These are phyloP conservation scores for Punica granatum DNA, from an alignment of 345 rosid genomes.

Conservation along the genomic window DNA sequence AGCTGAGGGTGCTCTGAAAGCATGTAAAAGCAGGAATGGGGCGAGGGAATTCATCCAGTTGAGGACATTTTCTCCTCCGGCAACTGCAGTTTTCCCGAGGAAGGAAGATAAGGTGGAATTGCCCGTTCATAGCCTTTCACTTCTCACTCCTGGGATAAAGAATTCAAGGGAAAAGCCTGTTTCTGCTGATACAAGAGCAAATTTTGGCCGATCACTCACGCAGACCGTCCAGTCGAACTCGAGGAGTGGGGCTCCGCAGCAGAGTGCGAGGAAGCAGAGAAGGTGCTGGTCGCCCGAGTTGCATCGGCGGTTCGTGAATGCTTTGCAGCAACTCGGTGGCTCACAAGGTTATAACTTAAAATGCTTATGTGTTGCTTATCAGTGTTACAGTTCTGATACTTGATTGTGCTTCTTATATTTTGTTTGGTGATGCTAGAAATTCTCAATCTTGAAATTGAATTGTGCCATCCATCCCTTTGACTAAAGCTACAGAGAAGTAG, in stretches of 20 bases:
- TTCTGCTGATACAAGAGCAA: conserved; percentile 33
- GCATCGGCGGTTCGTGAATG: conserved; percentile 75
- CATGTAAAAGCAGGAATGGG: conserved; percentile 23
- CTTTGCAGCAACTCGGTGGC: conserved; percentile 87
- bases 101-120: conserved; percentile 27
- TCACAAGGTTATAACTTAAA: conserved; percentile 53
- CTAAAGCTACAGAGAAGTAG: neutral
- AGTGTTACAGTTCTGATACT: neutral
- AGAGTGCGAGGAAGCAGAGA: conserved; percentile 69
- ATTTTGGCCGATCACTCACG: conserved; percentile 33
- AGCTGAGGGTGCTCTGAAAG: conserved; percentile 23
- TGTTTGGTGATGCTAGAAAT: too few relatives aligned
- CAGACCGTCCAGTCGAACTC: conserved; percentile 28
- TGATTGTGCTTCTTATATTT: neutral
- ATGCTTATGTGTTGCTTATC: too few relatives aligned
- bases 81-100: conserved; percentile 5
- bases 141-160: conserved; percentile 44
- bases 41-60: conserved; percentile 34
- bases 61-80: conserved; percentile 22
- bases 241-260: conserved; percentile 34
- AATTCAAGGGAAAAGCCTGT: conserved; percentile 48
- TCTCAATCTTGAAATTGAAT: neutral
- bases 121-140: conserved; percentile 36
- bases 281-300: conserved; percentile 95
- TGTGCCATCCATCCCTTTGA: neutral